Percentiles rank a stretch among this genome's conserved stretches.
phyloP scores from a whole-genome alignment of 2,329 filamentous ascomycete genomes.

The Aspergillus awamori region DNA sequence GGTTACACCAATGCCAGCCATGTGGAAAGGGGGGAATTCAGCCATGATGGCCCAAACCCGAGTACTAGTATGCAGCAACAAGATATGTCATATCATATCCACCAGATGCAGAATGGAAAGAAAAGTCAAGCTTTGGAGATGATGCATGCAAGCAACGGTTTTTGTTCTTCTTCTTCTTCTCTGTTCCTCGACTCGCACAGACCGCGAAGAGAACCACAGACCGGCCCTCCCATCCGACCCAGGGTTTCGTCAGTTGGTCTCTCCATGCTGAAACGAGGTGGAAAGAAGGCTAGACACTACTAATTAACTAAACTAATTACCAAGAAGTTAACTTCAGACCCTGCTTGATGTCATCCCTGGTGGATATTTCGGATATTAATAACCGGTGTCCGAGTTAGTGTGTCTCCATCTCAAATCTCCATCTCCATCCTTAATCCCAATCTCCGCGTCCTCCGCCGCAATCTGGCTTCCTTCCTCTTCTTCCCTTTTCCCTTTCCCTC shows the following conservation, averaged over 20 bases:
- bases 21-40: too few species aligned
- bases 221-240: not conserved
- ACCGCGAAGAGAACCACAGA: not conserved
- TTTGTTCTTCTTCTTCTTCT: too few species aligned
- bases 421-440: not conserved
- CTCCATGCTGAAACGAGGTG: too few species aligned
- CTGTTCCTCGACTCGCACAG: not conserved
- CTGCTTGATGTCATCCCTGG: conserved; percentile 7
- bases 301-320: too few species aligned
- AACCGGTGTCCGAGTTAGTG: conserved; percentile 7
- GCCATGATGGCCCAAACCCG: too few species aligned
- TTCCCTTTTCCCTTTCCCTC: not conserved
- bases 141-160: too few species aligned
- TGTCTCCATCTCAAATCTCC: not conserved
- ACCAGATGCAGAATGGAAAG: too few species aligned
- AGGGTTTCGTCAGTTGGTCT: not conserved
- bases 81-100: too few species aligned
- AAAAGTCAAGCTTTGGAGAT: too few species aligned
- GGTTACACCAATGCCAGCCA: too few species aligned
- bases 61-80: too few species aligned
- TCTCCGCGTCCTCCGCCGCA: not conserved
- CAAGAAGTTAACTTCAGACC: not conserved
- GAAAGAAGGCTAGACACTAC: too few species aligned
- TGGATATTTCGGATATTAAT: conserved; percentile 1
- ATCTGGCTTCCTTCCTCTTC: not conserved